Evolutionary conservation across 208 protist species (phyloP).

Genomic region (Leishmania amazonensis): DNA sequence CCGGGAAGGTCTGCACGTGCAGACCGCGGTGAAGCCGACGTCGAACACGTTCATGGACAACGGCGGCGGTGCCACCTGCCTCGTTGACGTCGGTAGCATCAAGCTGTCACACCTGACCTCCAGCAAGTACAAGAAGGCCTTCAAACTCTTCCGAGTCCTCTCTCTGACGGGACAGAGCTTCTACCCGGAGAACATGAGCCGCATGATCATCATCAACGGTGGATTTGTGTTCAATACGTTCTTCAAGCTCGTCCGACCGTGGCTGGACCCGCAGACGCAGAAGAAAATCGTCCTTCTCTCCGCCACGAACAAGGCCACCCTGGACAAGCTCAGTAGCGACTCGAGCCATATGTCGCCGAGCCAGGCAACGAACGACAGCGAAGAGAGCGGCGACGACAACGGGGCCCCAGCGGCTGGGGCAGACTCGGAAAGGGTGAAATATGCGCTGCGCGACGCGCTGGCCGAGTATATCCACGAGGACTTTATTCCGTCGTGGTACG

Average conservation of each 20-base stretch:
- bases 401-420: background rate
- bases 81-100: constrained; percentile 46
- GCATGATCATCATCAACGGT: constrained; percentile 66
- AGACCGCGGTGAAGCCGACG: constrained; percentile 16
- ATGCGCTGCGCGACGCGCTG: constrained; percentile 44
- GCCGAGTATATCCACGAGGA: constrained; percentile 40
- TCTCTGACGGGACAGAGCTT: constrained; percentile 53
- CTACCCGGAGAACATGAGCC: constrained; percentile 73
- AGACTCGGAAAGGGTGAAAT: constrained; percentile 32
- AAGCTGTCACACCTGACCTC: constrained; percentile 56
- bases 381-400: constrained; percentile 46
- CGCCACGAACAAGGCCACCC: constrained; percentile 41
- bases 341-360: constrained; percentile 10
- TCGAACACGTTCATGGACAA: constrained; percentile 43
- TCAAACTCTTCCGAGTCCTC: constrained; percentile 47
- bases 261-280: constrained; percentile 66
- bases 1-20: constrained; percentile 29
- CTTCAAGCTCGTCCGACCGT: constrained; percentile 56
- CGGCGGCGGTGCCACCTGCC: constrained; percentile 42
- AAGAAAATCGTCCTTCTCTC: constrained; percentile 59
- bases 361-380: constrained; percentile 14
- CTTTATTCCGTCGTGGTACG: constrained; percentile 60
- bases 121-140: constrained; percentile 43
- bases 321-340: constrained; percentile 37
- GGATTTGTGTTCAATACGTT: constrained; percentile 52